Evolutionary conservation across 2,329 filamentous ascomycete species (phyloP), one percentile per base, ranked within the genome.

Genomic region (Byssoonygena ceratinophila): DNA sequence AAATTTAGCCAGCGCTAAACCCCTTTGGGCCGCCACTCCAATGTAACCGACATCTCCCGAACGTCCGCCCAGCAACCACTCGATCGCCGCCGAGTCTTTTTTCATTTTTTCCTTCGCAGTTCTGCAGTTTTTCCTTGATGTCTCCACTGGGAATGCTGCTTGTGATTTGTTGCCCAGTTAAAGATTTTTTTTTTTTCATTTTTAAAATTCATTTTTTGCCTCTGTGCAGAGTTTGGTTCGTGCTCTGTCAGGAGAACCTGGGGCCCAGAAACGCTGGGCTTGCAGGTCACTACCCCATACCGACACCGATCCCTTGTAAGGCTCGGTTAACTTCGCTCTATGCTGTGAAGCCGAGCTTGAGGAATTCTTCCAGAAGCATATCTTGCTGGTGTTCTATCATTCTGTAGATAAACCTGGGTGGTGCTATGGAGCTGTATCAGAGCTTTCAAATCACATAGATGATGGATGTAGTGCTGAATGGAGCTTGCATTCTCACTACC

Each of bases 1-100:
- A 54, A 46, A 34, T 55, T n/a, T 51, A 37, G 34, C 9, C 31
- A 4, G 51, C 57, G 55, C 57, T 58, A 58, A 54, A 22, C 57
- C 53, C 16, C 11, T 51, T 58, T 53, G 51, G 55, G 57, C 34
- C 27, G 23, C 36, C 14, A n/a, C 37, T 12, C 14, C 46, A 40
- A 25, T 36, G 49, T 47, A 45, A 44, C 57, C 57, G 57, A 58
- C 44, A 54, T 58, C 48, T 58, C 53, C 57, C 55, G 55, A 55
- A 41, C 41, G 25, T 39, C 46, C 37, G 27, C 53, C 47, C 44
- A 31, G 32, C 46, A 49, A 49, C 46, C 46, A 12, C 46, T 18
- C 8, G 22, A 31, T 40, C 23, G 20, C 16, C 27, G 22, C 36
- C 29, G 29, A 25, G 6, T 16, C 12, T 27, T 44, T 44, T 44